Evolutionary conservation across 257 asterid species (phyloP).

Genomic region (Solanum paucissectum): DNA sequence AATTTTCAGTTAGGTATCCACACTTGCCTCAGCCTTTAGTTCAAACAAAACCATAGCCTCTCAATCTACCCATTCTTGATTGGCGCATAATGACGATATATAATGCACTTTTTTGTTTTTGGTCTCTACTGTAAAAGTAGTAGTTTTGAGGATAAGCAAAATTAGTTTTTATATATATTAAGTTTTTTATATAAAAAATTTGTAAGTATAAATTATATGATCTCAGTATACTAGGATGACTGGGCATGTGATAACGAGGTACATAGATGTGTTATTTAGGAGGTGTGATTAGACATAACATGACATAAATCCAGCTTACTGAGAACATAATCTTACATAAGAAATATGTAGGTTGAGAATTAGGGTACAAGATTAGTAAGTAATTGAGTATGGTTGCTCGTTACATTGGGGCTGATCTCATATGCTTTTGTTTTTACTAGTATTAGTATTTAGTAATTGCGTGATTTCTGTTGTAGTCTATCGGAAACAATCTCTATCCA

Average conservation of each 20-base stretch:
- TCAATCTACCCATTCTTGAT: neutral
- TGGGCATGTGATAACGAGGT: neutral
- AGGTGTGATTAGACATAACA: neutral
- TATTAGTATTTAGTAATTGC: too few species aligned
- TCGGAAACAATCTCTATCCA: neutral
- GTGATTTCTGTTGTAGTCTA: neutral
- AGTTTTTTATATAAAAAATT: too few species aligned
- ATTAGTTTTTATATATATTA: neutral
- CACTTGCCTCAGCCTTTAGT: conserved; percentile 6
- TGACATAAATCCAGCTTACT: too few species aligned
- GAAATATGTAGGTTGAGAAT: too few species aligned
- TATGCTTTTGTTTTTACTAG: neutral
- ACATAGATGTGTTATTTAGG: neutral
- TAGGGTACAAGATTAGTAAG: neutral
- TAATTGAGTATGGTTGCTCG: too few species aligned
- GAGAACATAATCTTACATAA: too few species aligned
- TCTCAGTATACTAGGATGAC: too few species aligned
- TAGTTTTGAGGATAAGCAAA: neutral
- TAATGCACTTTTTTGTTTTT: neutral
- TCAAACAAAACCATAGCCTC: neutral
- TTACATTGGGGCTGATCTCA: neutral
- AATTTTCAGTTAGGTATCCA: conserved; percentile 31
- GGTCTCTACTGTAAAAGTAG: neutral
- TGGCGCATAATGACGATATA: neutral
- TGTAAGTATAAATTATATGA: too few species aligned